Conservation (phyloP, 2,329 filamentous ascomycete species). For the Pseudocercospora vitis region DNA sequence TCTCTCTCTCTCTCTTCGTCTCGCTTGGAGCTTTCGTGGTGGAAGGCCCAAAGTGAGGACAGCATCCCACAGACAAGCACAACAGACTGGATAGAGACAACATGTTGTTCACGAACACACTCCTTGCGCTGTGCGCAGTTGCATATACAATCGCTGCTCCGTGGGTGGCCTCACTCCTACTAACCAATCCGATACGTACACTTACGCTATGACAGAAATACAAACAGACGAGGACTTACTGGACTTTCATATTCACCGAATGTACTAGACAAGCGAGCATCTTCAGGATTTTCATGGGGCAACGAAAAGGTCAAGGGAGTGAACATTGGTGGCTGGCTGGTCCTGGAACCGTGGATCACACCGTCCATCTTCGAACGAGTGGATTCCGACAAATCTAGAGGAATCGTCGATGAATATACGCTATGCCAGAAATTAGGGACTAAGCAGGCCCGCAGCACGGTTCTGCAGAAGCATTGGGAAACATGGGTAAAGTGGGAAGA, state of each 20-base stretch:
- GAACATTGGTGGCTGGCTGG: conserved; percentile 54
- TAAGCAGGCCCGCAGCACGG: conserved; percentile 43
- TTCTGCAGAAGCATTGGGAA: conserved; percentile 54
- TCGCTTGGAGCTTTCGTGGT: neutral
- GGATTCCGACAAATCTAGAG: conserved; percentile 16
- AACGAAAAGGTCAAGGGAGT: conserved; percentile 51
- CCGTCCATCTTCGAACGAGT: conserved; percentile 54
- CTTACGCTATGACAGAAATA: conserved; percentile 20
- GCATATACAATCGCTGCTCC: conserved; percentile 29
- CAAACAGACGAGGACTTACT: conserved; percentile 30
- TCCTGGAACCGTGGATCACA: conserved; percentile 54
- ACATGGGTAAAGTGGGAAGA: conserved; percentile 53
- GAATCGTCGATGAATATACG: conserved; percentile 53
- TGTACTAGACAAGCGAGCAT: conserved; percentile 23
- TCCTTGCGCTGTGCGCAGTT: conserved; percentile 32
- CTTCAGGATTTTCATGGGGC: conserved; percentile 51
- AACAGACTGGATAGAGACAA: conserved; percentile 11
- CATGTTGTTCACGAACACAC: conserved; percentile 31
- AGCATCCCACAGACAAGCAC: neutral
- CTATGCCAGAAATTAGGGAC: conserved; percentile 52
- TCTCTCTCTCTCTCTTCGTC: neutral
- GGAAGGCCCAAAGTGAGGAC: conserved; percentile 1
- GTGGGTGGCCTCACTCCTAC: conserved; percentile 24
- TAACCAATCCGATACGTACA: neutral
- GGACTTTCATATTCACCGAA: conserved; percentile 52